phyloP scores from a whole-genome alignment of 228 moss, liverwort and hornwort genomes.

The Sphagnum fallax region DNA sequence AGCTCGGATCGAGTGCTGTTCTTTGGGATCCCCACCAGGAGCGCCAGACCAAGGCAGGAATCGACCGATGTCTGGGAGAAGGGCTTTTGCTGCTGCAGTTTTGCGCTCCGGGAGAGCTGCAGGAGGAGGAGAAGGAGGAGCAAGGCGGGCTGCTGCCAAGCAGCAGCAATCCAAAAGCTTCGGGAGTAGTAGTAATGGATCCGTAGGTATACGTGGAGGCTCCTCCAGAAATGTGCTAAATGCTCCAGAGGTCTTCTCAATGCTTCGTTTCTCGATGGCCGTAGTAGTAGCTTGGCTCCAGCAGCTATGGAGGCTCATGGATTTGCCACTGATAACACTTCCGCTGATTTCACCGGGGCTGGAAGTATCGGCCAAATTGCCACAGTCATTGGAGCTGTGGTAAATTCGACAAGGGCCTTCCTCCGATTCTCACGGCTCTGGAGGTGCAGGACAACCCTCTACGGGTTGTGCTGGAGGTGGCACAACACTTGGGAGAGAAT shows the following conservation, averaged over 20 bases:
- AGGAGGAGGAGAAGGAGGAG: constrained; percentile 2
- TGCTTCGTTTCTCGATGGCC: constrained; percentile 29
- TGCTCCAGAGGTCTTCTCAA: constrained; percentile 50
- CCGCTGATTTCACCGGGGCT: constrained; percentile 44
- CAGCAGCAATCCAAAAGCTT: constrained; percentile 25
- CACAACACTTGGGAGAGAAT: constrained; percentile 89
- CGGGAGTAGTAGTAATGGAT: constrained; percentile 15
- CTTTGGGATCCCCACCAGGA: too few relatives aligned
- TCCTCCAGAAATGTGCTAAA: constrained; percentile 36
- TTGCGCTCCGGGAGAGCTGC: constrained; percentile 27
- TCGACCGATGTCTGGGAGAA: constrained; percentile 49
- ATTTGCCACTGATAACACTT: constrained; percentile 22
- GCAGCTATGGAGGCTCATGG: constrained; percentile 15
- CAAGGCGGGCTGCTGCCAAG: constrained; percentile 30
- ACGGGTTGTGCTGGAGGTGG: constrained; percentile 84
- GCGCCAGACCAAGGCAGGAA: too few relatives aligned
- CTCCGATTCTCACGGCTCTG: constrained; percentile 75
- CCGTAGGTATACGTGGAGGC: constrained; percentile 8
- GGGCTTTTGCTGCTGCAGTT: constrained; percentile 53
- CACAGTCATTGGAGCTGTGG: constrained; percentile 80
- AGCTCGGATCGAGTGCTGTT: too few relatives aligned
- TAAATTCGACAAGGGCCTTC: constrained; percentile 88
- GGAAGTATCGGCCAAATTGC: constrained; percentile 56
- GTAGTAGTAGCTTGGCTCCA: constrained; percentile 16
- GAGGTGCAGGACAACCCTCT: constrained; percentile 82